Percentiles rank a stretch among this genome's conserved stretches.
phyloP scores from a whole-genome alignment of 257 asterid species.

The Penstemon davidsonii region DNA sequence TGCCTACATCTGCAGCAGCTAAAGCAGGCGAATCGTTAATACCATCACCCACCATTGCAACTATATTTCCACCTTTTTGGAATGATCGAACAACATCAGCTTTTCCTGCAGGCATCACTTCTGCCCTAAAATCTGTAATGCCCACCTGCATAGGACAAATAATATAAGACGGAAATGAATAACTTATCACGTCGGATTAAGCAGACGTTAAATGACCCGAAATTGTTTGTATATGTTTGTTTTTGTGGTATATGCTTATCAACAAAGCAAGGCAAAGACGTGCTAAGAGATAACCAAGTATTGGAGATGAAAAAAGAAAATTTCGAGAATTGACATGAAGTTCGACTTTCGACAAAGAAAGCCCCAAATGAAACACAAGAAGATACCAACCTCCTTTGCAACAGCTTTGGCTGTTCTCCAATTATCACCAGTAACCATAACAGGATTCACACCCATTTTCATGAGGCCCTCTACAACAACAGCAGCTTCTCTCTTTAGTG shows the following conservation, averaged over 20 bases:
- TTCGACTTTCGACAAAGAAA: not conserved
- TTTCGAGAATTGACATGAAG: not conserved
- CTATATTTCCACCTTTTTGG: constrained; percentile 77
- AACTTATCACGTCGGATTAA: not conserved
- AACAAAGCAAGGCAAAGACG: not conserved
- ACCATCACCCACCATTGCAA: constrained; percentile 99
- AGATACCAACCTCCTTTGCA: constrained; percentile 79
- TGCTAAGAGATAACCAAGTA: not conserved
- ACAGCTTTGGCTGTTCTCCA: constrained; percentile 98
- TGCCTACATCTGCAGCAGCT: constrained; percentile 98
- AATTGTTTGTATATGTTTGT: not conserved
- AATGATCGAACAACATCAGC: constrained; percentile 82
- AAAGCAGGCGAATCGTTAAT: constrained; percentile 96
- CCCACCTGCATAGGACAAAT: constrained; percentile 64
- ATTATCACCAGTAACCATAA: constrained; percentile 99
- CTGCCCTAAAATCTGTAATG: constrained; percentile 88
- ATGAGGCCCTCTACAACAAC: constrained; percentile 85
- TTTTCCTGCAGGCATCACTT: constrained; percentile 98
- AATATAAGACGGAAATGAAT: constrained; percentile 7
- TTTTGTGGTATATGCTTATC: not conserved
- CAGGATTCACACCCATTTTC: constrained; percentile 89
- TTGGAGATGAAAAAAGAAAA: not conserved
- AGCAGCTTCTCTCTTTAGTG: constrained; percentile 95
- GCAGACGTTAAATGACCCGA: not conserved
- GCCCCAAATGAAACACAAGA: constrained; percentile 10